These are phyloP conservation scores for Aspergillus fijiensis DNA, from an alignment of 2,329 filamentous ascomycete genomes.

Conservation along the genomic window DNA sequence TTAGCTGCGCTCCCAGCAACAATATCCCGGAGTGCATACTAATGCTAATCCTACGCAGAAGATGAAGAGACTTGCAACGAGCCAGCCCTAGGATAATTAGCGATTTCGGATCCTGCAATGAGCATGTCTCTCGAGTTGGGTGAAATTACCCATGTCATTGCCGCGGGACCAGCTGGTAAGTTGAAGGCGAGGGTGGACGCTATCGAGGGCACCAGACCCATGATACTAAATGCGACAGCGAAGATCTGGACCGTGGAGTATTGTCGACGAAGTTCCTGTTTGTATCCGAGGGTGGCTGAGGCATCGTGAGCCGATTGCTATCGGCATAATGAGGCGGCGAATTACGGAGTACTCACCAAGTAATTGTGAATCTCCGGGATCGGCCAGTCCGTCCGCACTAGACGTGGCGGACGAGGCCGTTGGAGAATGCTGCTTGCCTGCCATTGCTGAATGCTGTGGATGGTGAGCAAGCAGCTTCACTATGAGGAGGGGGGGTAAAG, in stretches of 20 bases:
- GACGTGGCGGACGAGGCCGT: constrained; percentile 11
- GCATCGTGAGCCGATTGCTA: background rate
- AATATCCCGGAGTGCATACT: constrained; percentile 37
- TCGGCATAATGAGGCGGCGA: background rate
- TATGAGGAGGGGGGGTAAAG: background rate
- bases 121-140: background rate
- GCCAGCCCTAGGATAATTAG: constrained; percentile 49
- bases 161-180: constrained; percentile 59
- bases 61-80: constrained; percentile 58
- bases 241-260: constrained; percentile 65
- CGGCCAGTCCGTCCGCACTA: constrained; percentile 15
- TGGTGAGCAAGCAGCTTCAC: background rate
- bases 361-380: constrained; percentile 24
- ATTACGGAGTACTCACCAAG: constrained; percentile 21
- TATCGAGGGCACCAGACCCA: constrained; percentile 62
- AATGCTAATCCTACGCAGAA: constrained; percentile 61
- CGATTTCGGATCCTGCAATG: background rate
- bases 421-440: constrained; percentile 7
- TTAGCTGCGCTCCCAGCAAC: background rate
- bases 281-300: constrained; percentile 47
- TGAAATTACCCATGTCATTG: constrained; percentile 58
- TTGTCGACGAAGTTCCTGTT: constrained; percentile 62
- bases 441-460: background rate
- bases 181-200: constrained; percentile 60
- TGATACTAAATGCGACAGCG: constrained; percentile 60